phyloP scores from a whole-genome alignment of 805 yeast species.

The Metschnikowia kunwiensis region DNA sequence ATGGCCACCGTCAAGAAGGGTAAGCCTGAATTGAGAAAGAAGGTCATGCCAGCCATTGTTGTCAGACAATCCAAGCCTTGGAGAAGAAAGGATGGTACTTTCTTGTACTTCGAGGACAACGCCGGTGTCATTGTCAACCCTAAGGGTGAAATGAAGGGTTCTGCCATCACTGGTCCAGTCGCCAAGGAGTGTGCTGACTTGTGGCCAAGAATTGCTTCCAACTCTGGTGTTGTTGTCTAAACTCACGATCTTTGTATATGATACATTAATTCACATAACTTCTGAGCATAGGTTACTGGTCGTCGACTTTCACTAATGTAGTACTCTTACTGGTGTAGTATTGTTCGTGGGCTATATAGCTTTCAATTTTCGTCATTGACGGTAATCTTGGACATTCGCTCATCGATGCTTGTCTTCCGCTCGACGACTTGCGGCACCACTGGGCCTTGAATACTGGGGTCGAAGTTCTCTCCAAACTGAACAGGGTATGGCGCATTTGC shows the following conservation, averaged over 20 bases:
- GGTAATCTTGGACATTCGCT: slow-evolving; percentile 9
- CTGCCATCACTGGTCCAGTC: slow-evolving; percentile 99
- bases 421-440: slow-evolving; percentile 1
- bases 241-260: slow-evolving; percentile 17
- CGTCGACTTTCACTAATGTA: not conserved
- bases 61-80: slow-evolving; percentile 99
- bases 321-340: not conserved
- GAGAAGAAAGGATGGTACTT: slow-evolving; percentile 99
- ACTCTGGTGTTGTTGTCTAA: slow-evolving; percentile 99
- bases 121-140: slow-evolving; percentile 99
- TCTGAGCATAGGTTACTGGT: not conserved
- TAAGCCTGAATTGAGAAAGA: slow-evolving; percentile 99
- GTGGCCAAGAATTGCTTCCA: slow-evolving; percentile 99
- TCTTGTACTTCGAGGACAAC: slow-evolving; percentile 99
- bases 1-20: slow-evolving; percentile 99
- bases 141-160: slow-evolving; percentile 99
- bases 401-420: slow-evolving; percentile 8
- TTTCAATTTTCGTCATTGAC: slow-evolving; percentile 4
- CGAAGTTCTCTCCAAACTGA: slow-evolving; percentile 13
- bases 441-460: not conserved
- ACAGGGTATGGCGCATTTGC: slow-evolving; percentile 15
- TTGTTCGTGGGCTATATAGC: not conserved
- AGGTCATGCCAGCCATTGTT: slow-evolving; percentile 99
- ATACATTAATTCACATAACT: slow-evolving; percentile 20
- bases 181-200: slow-evolving; percentile 99